Conservation (phyloP, 345 rosid species). For the Leavenworthia alabamica region DNA sequence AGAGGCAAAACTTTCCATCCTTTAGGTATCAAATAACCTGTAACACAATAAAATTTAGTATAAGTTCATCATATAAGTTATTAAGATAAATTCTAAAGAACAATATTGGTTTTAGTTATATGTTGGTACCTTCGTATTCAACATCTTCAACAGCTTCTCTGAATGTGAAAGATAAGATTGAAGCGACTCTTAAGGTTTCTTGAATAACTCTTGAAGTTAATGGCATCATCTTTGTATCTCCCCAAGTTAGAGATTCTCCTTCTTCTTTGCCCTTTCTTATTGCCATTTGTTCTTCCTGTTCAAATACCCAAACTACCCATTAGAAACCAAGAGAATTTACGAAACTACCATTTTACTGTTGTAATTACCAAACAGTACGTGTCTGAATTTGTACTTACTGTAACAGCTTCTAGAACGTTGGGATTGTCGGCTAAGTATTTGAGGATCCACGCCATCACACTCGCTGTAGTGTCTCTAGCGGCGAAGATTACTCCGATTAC, state of each 20-base stretch:
- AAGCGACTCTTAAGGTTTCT: constrained; percentile 77
- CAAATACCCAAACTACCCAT: background rate
- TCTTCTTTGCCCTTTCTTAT: constrained; percentile 40
- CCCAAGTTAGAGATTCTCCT: constrained; percentile 47
- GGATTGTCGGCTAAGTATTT: constrained; percentile 75
- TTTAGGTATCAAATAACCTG: constrained; percentile 84
- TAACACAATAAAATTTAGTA: background rate
- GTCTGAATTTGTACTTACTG: constrained; percentile 39
- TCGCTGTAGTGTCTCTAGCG: constrained; percentile 86
- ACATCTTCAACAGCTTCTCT: constrained; percentile 92
- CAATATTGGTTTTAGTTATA: background rate
- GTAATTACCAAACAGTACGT: constrained; percentile 1
- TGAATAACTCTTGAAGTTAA: constrained; percentile 70
- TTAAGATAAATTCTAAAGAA: background rate
- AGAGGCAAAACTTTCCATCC: constrained; percentile 94
- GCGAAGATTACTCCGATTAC: constrained; percentile 85
- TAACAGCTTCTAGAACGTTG: constrained; percentile 60
- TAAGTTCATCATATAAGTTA: background rate
- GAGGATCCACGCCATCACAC: constrained; percentile 77
- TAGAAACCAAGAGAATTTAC: background rate
- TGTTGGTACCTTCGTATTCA: constrained; percentile 60
- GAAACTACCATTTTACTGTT: constrained; percentile 15
- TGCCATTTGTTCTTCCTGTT: constrained; percentile 71
- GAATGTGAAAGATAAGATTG: constrained; percentile 78
- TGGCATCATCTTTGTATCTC: constrained; percentile 71